Percentiles rank a stretch among this genome's conserved stretches.
Conservation (phyloP, 2,329 filamentous ascomycete genomes). For the Claviceps paspali region DNA sequence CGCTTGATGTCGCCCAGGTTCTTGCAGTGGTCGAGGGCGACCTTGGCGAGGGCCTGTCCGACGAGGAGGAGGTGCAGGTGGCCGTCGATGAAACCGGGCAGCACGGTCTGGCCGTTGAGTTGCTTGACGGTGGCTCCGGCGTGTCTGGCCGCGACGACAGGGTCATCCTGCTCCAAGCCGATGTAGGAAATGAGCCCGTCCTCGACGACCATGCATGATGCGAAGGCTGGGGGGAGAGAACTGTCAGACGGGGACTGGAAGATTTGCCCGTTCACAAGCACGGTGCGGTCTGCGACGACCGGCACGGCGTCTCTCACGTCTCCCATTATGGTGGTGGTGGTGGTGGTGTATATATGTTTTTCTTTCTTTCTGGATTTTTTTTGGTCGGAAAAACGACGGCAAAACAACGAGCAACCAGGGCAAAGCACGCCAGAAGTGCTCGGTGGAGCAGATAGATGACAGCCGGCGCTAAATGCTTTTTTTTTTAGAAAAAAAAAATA, state of each 20-base stretch:
- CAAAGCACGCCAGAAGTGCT: too few relatives aligned
- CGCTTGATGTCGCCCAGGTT: slow-evolving; percentile 32
- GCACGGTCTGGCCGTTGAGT: slow-evolving; percentile 21
- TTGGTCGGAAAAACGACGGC: too few relatives aligned
- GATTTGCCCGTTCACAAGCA: slow-evolving; percentile 11
- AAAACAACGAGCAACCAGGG: too few relatives aligned
- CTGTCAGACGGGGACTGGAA: slow-evolving; percentile 7
- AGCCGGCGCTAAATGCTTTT: too few relatives aligned
- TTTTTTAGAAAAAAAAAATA: too few relatives aligned
- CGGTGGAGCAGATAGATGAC: too few relatives aligned
- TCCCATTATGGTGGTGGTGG: too few relatives aligned
- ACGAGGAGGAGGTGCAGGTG: slow-evolving; percentile 41
- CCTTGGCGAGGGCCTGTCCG: slow-evolving; percentile 36
- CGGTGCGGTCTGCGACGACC: neutral
- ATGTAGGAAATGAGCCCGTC: slow-evolving; percentile 20
- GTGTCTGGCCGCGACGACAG: slow-evolving; percentile 11
- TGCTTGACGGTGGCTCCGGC: slow-evolving; percentile 13
- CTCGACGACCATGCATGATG: slow-evolving; percentile 17
- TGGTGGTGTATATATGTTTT: too few relatives aligned
- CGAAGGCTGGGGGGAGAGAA: slow-evolving; percentile 5
- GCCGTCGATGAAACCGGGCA: slow-evolving; percentile 42
- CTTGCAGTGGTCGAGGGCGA: slow-evolving; percentile 31
- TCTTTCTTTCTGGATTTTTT: too few relatives aligned
- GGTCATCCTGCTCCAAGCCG: slow-evolving; percentile 14
- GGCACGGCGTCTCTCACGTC: slow-evolving; percentile 6